These are phyloP conservation scores for Leccinum barrowsii DNA, from an alignment of 768 basidiomycete species.

Conservation along the genomic window DNA sequence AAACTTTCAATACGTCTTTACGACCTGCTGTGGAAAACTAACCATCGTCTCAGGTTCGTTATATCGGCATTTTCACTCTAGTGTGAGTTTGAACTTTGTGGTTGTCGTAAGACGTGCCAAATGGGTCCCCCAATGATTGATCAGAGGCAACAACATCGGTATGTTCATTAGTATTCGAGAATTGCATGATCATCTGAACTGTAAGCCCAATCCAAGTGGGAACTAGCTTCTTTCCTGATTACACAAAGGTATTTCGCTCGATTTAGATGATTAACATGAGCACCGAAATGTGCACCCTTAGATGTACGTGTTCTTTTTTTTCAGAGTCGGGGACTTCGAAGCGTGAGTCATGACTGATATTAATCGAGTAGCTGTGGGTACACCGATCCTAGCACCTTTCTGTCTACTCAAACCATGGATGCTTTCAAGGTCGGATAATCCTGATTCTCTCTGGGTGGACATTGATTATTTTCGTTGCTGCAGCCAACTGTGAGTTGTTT, in stretches of 20 bases:
- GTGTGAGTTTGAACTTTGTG: not conserved
- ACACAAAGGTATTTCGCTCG: not conserved
- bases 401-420: not conserved
- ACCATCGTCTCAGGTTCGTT: slow-evolving; percentile 7
- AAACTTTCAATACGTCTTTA: not conserved
- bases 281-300: not conserved
- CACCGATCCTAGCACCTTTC: not conserved
- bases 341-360: not conserved
- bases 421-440: not conserved
- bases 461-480: not conserved
- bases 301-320: slow-evolving; percentile 1
- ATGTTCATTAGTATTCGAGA: not conserved
- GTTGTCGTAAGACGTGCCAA: not conserved
- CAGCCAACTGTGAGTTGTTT: slow-evolving; percentile 6
- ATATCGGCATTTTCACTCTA: not conserved
- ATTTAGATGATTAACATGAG: not conserved
- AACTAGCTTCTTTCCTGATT: not conserved
- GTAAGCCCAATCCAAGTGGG: not conserved
- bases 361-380: not conserved
- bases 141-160: not conserved
- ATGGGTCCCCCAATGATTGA: no score
- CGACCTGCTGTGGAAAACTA: not conserved
- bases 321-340: no score
- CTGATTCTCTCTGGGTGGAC: not conserved
- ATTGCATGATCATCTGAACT: not conserved